Evolutionary conservation across 176 grass and related monocot species (phyloP).

Genomic region (Secale cereale): DNA sequence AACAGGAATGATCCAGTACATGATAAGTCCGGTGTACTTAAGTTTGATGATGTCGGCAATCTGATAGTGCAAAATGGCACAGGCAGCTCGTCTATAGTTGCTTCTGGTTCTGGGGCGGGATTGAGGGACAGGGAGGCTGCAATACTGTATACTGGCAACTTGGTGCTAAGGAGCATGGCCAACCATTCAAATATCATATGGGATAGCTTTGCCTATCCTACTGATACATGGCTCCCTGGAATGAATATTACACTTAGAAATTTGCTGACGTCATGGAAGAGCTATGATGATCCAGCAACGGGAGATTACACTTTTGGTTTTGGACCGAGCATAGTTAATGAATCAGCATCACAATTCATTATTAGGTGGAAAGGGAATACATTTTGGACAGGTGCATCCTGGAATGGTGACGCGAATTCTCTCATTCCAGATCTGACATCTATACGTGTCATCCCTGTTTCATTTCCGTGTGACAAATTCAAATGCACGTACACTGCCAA

Average conservation of each 20-base stretch:
- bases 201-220: slow-evolving; percentile 49
- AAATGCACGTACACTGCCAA: slow-evolving; percentile 36
- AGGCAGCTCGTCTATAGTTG: slow-evolving; percentile 30
- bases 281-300: slow-evolving; percentile 19
- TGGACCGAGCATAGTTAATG: background rate
- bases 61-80: slow-evolving; percentile 33
- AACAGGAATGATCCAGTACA: slow-evolving; percentile 44
- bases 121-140: slow-evolving; percentile 6
- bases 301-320: slow-evolving; percentile 38
- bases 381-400: slow-evolving; percentile 7
- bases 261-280: slow-evolving; percentile 46
- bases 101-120: background rate
- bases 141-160: slow-evolving; percentile 35
- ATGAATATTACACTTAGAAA: slow-evolving; percentile 28
- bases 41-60: slow-evolving; percentile 39
- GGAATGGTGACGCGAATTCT: background rate
- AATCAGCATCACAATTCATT: background rate
- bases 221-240: slow-evolving; percentile 45
- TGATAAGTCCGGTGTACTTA: slow-evolving; percentile 38
- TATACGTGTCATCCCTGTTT: background rate
- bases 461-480: background rate
- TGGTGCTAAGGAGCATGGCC: slow-evolving; percentile 27
- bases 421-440: background rate
- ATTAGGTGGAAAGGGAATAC: background rate
- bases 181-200: background rate